phyloP scores from a whole-genome alignment of 441 rosid genomes.

The Eruca vesicaria region DNA sequence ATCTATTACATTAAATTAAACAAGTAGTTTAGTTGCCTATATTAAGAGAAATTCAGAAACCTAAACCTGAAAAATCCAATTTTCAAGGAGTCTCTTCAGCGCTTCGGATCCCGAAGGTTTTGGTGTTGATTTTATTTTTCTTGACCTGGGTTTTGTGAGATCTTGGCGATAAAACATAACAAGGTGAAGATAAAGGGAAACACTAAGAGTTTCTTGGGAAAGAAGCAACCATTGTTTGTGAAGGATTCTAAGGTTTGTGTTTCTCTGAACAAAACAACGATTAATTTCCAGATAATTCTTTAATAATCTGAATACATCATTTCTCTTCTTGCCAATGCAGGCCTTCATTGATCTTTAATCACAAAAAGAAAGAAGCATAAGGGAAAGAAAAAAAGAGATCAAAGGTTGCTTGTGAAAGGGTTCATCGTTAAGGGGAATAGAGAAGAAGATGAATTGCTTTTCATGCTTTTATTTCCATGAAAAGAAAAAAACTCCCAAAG shows the following conservation, averaged over 20 bases:
- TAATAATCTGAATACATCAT: neutral
- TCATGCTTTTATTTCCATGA: constrained; percentile 63
- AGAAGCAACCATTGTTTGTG: constrained; percentile 21
- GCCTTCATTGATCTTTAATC: neutral
- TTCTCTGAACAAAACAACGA: neutral
- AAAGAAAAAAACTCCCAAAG: constrained; percentile 36
- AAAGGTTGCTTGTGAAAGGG: neutral
- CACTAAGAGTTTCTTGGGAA: constrained; percentile 30
- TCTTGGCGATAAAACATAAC: neutral
- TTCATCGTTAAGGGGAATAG: constrained; percentile 1
- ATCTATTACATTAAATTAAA: neutral
- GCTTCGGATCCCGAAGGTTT: constrained; percentile 20
- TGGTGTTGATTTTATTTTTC: constrained; percentile 12
- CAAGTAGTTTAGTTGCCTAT: constrained; percentile 31
- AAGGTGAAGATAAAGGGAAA: constrained; percentile 6
- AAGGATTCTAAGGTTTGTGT: constrained; percentile 18
- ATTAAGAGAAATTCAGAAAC: constrained; percentile 32
- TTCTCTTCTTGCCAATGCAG: constrained; percentile 11
- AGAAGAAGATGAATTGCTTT: constrained; percentile 68
- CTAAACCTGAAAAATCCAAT: constrained; percentile 27
- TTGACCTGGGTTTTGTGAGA: constrained; percentile 27
- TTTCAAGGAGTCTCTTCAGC: constrained; percentile 24
- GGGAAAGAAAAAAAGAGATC: neutral
- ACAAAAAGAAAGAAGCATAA: neutral
- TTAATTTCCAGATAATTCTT: neutral